Evolutionary conservation across 495 filamentous ascomycete species (phyloP).

Genomic region (Penicillium cataractarum): DNA sequence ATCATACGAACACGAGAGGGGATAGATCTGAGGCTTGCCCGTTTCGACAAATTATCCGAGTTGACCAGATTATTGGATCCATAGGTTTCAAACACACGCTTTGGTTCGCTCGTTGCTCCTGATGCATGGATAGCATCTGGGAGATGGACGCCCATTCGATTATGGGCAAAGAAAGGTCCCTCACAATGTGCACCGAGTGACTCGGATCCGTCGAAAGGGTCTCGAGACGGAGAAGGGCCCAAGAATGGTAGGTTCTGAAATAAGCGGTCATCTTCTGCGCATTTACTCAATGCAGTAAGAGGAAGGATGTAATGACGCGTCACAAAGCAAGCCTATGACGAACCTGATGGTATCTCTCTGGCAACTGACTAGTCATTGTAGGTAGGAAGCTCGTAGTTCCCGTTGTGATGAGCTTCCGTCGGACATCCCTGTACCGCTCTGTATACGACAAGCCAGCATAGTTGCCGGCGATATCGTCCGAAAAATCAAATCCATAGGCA

Average conservation of each 20-base stretch:
- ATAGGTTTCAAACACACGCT: slow-evolving; percentile 11
- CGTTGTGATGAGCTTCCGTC: slow-evolving; percentile 60
- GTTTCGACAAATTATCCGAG: background rate
- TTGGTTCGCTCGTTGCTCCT: slow-evolving; percentile 13
- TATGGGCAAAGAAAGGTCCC: slow-evolving; percentile 70
- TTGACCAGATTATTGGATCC: slow-evolving; percentile 14
- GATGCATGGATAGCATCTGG: slow-evolving; percentile 46
- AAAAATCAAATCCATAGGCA: slow-evolving; percentile 75
- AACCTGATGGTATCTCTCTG: slow-evolving; percentile 32
- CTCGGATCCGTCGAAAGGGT: slow-evolving; percentile 54
- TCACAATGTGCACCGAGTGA: slow-evolving; percentile 75
- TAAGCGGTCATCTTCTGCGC: background rate
- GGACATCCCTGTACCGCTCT: slow-evolving; percentile 58
- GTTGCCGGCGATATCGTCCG: slow-evolving; percentile 40
- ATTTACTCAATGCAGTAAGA: background rate
- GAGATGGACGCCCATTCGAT: slow-evolving; percentile 67
- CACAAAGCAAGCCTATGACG: background rate
- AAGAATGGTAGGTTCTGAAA: slow-evolving; percentile 54
- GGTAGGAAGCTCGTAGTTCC: slow-evolving; percentile 68
- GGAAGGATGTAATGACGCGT: background rate
- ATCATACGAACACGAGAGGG: slow-evolving; percentile 57
- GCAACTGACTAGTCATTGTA: slow-evolving; percentile 52
- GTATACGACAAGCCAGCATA: slow-evolving; percentile 56
- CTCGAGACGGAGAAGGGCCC: slow-evolving; percentile 52
- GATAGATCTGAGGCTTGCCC: slow-evolving; percentile 14